Base-by-base conservation (phyloP, 2,329 filamentous ascomycete genomes). In the Penicillium sp. region DNA sequence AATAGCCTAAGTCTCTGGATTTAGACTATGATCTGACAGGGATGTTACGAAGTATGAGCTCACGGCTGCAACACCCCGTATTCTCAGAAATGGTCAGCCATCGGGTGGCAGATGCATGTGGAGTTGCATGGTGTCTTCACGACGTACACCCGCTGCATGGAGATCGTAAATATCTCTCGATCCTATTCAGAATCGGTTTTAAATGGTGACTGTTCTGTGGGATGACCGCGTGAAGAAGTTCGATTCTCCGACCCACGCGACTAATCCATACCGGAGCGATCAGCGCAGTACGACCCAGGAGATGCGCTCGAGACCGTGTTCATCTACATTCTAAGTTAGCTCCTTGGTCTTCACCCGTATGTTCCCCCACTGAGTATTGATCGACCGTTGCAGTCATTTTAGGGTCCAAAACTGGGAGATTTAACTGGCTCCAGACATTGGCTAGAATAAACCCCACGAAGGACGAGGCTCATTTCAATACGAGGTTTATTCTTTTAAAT, bases 381-480 rank as follows among this genome's bases (percentile, higher is more conserved):
- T 51, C 45, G 24, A 8, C 45, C 6, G 12, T 29, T 49, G 19
- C 29, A 26, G 19, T 29, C n/a, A 37, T n/a, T n/a, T 6, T 21
- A 43, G 33, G 32, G 43, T 39, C 48, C 39, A 43, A 33, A 37
- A 5, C 17, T 19, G n/a, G 9, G 37, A 28, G n/a, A 15, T 13
- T 34, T 41, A 33, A 47, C 38, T 47, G 48, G 48, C 12, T 17
- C 42, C 26, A 37, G 24, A 28, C 22, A 35, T 22, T 22, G 17
- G 6, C 24, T 24, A 32, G 22, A 31, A 35, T 2, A 17, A 0
- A 40, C 29, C 3, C 19, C 43, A 15, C 19, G 13, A 38, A 6
- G 31, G 43, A 21, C 48, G 37, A 50, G 43, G 42, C 43, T 50
- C 29, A 32, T 34, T 8, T 31, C 6, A 50, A 50, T 50, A 50